phyloP scores from a whole-genome alignment of 2,329 filamentous ascomycete genomes.

The Aspergillaceae sp. region DNA sequence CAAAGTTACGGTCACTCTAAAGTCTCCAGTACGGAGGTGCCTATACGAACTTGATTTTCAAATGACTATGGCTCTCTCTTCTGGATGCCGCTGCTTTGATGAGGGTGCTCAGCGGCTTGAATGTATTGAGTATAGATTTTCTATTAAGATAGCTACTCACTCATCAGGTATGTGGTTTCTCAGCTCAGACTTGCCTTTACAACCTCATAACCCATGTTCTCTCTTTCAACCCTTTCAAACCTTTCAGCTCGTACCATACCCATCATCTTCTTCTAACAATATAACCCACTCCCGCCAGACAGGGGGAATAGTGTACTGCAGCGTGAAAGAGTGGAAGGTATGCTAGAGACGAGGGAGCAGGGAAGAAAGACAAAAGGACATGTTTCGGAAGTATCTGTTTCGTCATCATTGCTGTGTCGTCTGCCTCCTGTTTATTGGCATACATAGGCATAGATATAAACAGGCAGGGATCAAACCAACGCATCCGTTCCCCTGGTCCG shows the following conservation, averaged over 20 bases:
- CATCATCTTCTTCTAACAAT: background rate
- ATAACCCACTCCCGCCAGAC: background rate
- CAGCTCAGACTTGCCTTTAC: slow-evolving; percentile 32
- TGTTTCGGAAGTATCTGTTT: slow-evolving; percentile 38
- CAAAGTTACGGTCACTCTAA: too few relatives aligned
- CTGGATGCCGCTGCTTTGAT: too few relatives aligned
- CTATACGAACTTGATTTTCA: too few relatives aligned
- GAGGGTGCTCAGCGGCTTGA: too few relatives aligned
- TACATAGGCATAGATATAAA: too few relatives aligned
- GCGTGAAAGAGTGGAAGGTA: background rate
- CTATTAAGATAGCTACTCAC: too few relatives aligned
- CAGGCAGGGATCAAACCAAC: slow-evolving; percentile 17
- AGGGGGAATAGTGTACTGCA: background rate
- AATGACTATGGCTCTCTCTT: too few relatives aligned
- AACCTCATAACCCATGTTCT: slow-evolving; percentile 10
- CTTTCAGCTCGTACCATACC: background rate
- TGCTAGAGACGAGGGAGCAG: slow-evolving; percentile 1
- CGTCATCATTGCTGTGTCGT: slow-evolving; percentile 32
- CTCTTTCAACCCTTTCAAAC: background rate
- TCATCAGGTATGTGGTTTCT: background rate
- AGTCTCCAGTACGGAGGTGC: too few relatives aligned
- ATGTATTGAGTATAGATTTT: too few relatives aligned
- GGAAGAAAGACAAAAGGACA: slow-evolving; percentile 5
- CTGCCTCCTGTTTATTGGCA: background rate
- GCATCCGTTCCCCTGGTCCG: slow-evolving; percentile 61